Conservation (phyloP, 2,329 filamentous ascomycete genomes). For the Aspergillus luchuensis region DNA sequence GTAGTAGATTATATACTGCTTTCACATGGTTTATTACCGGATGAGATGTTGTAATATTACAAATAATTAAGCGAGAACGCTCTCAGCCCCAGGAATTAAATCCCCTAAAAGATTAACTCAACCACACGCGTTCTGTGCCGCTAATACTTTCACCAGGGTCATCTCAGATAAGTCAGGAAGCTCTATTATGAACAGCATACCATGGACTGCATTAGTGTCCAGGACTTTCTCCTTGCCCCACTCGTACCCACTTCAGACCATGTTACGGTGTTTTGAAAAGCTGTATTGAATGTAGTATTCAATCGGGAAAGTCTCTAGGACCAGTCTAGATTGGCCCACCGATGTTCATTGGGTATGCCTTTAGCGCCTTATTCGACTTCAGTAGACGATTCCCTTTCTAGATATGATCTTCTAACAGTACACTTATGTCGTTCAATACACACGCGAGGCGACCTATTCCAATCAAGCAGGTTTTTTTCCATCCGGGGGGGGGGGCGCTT, state of each 20-base stretch:
- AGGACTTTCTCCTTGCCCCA: background rate
- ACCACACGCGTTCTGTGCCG: background rate
- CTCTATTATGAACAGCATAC: background rate
- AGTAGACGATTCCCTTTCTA: no score
- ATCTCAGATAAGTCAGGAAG: no score
- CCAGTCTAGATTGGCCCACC: background rate
- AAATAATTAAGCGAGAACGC: background rate
- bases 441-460: no score
- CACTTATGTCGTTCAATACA: no score
- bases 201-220: no score
- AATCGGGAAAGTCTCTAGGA: no score
- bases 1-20: background rate
- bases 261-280: background rate
- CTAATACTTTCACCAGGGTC: background rate
- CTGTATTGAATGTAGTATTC: background rate
- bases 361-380: no score
- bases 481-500: no score
- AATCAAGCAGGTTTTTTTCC: no score
- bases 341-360: no score
- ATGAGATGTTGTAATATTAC: background rate
- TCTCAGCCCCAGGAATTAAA: background rate
- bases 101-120: background rate
- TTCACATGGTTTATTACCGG: background rate
- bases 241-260: background rate
- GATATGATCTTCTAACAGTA: no score